These are phyloP conservation scores for Lepraria neglecta DNA, from an alignment of 495 filamentous ascomycete species.

Conservation along the genomic window DNA sequence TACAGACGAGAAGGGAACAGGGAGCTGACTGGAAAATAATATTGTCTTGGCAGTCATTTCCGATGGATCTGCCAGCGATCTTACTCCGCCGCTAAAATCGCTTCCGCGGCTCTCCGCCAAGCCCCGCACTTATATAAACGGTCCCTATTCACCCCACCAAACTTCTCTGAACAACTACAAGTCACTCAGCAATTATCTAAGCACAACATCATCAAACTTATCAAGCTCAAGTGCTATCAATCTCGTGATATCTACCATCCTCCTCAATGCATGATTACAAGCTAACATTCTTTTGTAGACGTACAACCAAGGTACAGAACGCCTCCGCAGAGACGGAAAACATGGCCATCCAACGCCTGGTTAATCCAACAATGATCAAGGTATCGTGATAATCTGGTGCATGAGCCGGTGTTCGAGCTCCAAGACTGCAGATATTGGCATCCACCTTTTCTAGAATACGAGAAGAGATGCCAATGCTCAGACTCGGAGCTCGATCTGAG, in stretches of 20 bases:
- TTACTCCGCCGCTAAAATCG: background rate
- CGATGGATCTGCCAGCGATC: background rate
- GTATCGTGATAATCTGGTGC: constrained; percentile 34
- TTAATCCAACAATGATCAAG: constrained; percentile 18
- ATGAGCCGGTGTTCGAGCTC: constrained; percentile 63
- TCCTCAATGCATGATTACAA: background rate
- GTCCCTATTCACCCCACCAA: background rate
- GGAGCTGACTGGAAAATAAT: constrained; percentile 11
- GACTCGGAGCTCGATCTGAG: constrained; percentile 63
- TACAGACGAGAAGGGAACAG: background rate
- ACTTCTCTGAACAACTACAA: background rate
- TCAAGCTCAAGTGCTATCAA: background rate
- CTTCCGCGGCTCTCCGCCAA: background rate
- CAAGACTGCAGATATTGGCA: constrained; percentile 23
- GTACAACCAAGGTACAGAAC: background rate
- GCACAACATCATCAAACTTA: background rate
- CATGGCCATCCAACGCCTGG: constrained; percentile 15
- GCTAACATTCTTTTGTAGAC: background rate
- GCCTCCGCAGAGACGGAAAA: constrained; percentile 4
- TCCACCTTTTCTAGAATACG: constrained; percentile 27
- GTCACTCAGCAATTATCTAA: background rate
- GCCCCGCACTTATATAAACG: background rate
- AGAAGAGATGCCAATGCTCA: constrained; percentile 25
- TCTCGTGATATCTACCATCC: constrained; percentile 1
- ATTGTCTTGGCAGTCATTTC: constrained; percentile 9